These are phyloP conservation scores for Bisporella sp. DNA, from an alignment of 2,329 filamentous ascomycete genomes.

Conservation along the genomic window DNA sequence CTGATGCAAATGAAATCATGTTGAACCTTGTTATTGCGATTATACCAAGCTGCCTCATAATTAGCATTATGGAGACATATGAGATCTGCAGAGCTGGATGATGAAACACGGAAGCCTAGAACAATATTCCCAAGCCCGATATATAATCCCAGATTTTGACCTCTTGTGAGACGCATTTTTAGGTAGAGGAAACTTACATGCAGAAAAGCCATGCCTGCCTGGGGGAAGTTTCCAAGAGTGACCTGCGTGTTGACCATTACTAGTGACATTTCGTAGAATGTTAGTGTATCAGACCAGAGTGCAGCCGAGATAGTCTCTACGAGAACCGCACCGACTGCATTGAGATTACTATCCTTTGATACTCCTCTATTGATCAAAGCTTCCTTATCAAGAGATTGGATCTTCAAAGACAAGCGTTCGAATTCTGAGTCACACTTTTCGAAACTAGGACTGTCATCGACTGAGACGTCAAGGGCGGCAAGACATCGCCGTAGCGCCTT, in stretches of 20 bases:
- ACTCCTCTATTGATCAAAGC: constrained; percentile 37
- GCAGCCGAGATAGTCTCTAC: constrained; percentile 63
- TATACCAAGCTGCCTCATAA: constrained; percentile 34
- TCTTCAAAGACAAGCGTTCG: constrained; percentile 49
- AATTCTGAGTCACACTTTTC: constrained; percentile 75
- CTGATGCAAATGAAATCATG: constrained; percentile 60
- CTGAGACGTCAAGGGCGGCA: constrained; percentile 56
- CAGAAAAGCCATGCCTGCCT: constrained; percentile 62
- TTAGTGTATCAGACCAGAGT: constrained; percentile 65
- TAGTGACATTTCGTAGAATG: constrained; percentile 66
- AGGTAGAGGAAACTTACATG: constrained; percentile 29
- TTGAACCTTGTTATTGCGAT: constrained; percentile 64
- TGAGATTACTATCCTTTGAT: constrained; percentile 44
- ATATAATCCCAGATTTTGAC: too few relatives aligned
- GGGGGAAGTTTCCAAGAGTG: constrained; percentile 56
- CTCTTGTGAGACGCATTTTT: too few relatives aligned
- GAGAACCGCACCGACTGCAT: constrained; percentile 62
- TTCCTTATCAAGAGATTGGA: constrained; percentile 49
- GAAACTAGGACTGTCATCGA: constrained; percentile 61
- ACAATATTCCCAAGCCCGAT: too few relatives aligned
- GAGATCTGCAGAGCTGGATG: too few relatives aligned
- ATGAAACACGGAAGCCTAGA: too few relatives aligned
- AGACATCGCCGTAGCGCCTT: constrained; percentile 65
- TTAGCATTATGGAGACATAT: too few relatives aligned
- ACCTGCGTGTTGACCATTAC: constrained; percentile 62